Evolutionary conservation across 768 basidiomycete genomes (phyloP).

Genomic region (Aureoboletus auriporus): DNA sequence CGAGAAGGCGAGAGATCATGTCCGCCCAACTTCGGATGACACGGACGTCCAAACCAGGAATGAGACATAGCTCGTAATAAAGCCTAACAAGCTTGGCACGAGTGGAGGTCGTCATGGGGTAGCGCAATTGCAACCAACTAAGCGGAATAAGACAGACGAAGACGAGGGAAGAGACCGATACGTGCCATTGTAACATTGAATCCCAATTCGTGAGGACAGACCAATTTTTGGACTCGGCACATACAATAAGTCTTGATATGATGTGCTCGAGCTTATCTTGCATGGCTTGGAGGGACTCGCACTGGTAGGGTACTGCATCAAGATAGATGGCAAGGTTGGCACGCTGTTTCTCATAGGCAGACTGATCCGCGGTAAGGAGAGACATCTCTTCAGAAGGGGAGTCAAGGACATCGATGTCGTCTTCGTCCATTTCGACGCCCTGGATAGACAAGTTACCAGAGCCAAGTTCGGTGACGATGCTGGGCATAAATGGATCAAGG

Average conservation of each 20-base stretch:
- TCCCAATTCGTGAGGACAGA: slow-evolving; percentile 72
- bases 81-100: slow-evolving; percentile 68
- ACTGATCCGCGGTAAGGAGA: slow-evolving; percentile 22
- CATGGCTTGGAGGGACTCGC: slow-evolving; percentile 72
- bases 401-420: slow-evolving; percentile 44
- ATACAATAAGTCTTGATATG: slow-evolving; percentile 62
- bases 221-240: slow-evolving; percentile 77
- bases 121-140: slow-evolving; percentile 81
- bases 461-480: slow-evolving; percentile 23
- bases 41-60: slow-evolving; percentile 73
- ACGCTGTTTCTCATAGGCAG: slow-evolving; percentile 53
- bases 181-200: slow-evolving; percentile 72
- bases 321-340: slow-evolving; percentile 63
- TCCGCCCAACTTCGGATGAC: slow-evolving; percentile 73
- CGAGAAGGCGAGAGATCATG: slow-evolving; percentile 68
- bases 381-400: slow-evolving; percentile 35
- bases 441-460: slow-evolving; percentile 21
- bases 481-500: slow-evolving; percentile 18
- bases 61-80: slow-evolving; percentile 74
- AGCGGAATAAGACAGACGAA: slow-evolving; percentile 4
- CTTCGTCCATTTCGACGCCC: slow-evolving; percentile 51
- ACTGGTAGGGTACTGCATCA: slow-evolving; percentile 65
- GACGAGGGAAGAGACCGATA: slow-evolving; percentile 1
- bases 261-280: slow-evolving; percentile 64
- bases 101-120: slow-evolving; percentile 65